Evolutionary conservation across 139 green algal species (phyloP), one percentile per base, ranked within the genome.

Genomic region (Pycnococcus provasolii): DNA sequence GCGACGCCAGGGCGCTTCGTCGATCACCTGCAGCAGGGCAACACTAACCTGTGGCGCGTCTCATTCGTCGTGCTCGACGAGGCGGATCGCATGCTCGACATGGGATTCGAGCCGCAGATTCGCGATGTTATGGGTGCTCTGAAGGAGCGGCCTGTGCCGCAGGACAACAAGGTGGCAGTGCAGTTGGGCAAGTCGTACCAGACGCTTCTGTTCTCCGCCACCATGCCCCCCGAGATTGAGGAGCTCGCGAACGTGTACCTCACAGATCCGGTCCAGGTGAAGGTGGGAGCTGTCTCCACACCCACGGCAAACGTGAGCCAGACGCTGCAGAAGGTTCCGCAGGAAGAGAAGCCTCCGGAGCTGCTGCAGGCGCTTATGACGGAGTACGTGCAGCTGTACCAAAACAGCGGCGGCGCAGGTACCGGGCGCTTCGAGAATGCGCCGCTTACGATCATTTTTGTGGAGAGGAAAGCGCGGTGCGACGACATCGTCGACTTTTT

Each of bases 101-200:
- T 96, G 89, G 89, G 89, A 7, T 96, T 96, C 64, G 88, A 96
- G 73, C 87, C 86, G 4, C 89, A 96, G 77, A 96, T 96, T 59
- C 81, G 89, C 70, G 83, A 85, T 70, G 91, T 96, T 47, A 76
- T 88, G 45, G 61, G 57, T n/a, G 68, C 69, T 57, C 15, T 57
- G 50, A 13, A 55, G 11, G 13, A 9, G 50, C 13, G 13, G 11
- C 11, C 50, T 55, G 37, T 41, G 72, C n/a, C 37, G 15, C 64
- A 80, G 73, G 46, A 45, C 42, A 11, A 75, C 72, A 39, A 75
- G 79, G 70, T 5, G 52, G 1, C 43, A 26, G 50, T 42, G 53
- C 71, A 68, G 40, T 70, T 95, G 37, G 85, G 85, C 1, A 77
- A 60, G 13, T 54, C 85, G 58, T 83, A 90, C 53, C 90, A 96